Base-by-base conservation (phyloP, 768 basidiomycete species). In the Favolaschia claudopus region DNA sequence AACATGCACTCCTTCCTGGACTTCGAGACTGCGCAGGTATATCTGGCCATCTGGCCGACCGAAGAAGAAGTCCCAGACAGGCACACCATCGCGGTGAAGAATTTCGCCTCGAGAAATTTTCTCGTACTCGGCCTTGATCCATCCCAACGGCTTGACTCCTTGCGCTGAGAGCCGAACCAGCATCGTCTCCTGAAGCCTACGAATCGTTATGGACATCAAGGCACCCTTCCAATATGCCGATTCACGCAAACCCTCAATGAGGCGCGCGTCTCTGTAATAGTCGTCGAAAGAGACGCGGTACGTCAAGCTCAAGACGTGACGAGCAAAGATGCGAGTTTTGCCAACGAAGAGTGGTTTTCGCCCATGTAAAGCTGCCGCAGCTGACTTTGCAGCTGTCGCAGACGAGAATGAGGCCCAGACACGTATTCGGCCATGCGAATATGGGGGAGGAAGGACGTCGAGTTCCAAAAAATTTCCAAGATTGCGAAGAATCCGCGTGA, bases 51-150 rank as follows among this genome's bases (percentile, higher is more conserved):
- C 71, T 0, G 63, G 55, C 5, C 76, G 61, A 20, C 67, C 67
- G 58, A 93, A 88, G 70, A 84, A 92, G 4, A 78, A 74, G 57
- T 92, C 87, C 91, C 91, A 93, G 8, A 83, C 73, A 2, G 78
- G 72, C 36, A 82, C 81, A 27, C 80, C 84, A 40, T 85, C 79
- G 17, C 81, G 65, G 25, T 72, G 77, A 31, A 91, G 69, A 3
- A 81, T 73, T 61, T 92, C 88, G 1, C 91, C 91, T 3, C 79
- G 82, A 0, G 89, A 67, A 12, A 88, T 74, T n/a, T 77, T 77
- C 66, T 91, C 89, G 20, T 91, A 78, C 60, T 86, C 79, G 3
- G 75, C 69, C 64, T 91, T 92, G 49, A 90, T 77, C 36, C 69
- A 70, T 0, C 83, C 82, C 2, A 93, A 69, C 7, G 82, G 73